Percentiles rank a stretch among this genome's conserved stretches.
Conservation (phyloP, 169 alveolate genomes). For the Neospora caninum region DNA sequence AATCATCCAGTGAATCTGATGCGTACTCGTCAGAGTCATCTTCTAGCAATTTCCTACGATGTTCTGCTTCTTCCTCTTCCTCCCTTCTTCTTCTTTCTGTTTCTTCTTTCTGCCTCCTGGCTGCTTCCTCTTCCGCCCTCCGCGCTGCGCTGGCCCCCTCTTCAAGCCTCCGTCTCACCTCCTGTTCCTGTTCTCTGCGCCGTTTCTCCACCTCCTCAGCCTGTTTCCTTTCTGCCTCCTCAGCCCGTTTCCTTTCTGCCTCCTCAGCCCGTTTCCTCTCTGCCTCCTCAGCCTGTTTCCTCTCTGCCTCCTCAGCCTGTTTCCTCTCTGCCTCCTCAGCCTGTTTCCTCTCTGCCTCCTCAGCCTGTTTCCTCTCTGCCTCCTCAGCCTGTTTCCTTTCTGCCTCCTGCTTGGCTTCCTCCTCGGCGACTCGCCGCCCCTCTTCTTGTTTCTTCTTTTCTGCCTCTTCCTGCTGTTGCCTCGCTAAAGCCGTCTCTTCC, state of each 20-base stretch:
- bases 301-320: background rate
- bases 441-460: background rate
- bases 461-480: background rate
- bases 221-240: background rate
- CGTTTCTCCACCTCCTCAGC: background rate
- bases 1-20: background rate
- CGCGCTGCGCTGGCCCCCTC: background rate
- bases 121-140: background rate
- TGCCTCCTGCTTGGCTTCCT: background rate
- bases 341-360: background rate
- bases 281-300: background rate
- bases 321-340: background rate
- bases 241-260: background rate
- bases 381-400: background rate
- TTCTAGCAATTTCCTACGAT: background rate
- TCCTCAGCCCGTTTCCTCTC: background rate
- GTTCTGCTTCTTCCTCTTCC: background rate
- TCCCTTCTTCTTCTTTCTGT: background rate
- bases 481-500: background rate
- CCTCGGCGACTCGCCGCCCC: background rate
- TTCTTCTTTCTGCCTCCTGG: background rate
- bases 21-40: background rate
- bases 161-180: background rate
- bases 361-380: background rate
- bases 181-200: background rate